A percentile compares a stretch with the other conserved stretches of the same genome.
Conservation (phyloP, 2,329 filamentous ascomycete species). For the Arthrinium puccinioides region DNA sequence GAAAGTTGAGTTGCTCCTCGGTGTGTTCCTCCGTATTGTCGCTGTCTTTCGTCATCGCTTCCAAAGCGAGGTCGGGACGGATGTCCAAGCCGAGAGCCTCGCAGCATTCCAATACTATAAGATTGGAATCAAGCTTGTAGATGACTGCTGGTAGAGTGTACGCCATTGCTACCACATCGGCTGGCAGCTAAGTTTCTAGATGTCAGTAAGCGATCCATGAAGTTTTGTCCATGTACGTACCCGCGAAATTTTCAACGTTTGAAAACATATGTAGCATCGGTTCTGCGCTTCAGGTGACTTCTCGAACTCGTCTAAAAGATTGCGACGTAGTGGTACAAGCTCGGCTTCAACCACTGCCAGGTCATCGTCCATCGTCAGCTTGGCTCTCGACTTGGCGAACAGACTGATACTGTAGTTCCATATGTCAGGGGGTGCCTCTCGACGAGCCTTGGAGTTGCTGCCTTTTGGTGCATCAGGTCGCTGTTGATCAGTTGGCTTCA, state of each 20-base stretch:
- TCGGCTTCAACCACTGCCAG: conserved; percentile 79
- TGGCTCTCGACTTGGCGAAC: conserved; percentile 51
- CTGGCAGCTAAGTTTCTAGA: conserved; percentile 47
- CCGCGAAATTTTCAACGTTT: conserved; percentile 69
- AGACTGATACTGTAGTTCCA: conserved; percentile 79
- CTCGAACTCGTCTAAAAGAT: conserved; percentile 67
- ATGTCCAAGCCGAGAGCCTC: conserved; percentile 57
- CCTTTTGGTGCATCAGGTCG: conserved; percentile 45
- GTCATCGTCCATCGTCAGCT: conserved; percentile 49
- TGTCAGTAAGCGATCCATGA: conserved; percentile 10
- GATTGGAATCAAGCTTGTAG: conserved; percentile 70
- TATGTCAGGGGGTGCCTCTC: conserved; percentile 48
- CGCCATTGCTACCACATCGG: conserved; percentile 62
- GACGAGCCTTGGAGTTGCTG: conserved; percentile 33
- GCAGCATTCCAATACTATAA: conserved; percentile 75
- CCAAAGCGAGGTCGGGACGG: conserved; percentile 64
- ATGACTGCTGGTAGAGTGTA: conserved; percentile 79
- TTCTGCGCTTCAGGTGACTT: conserved; percentile 38
- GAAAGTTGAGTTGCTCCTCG: conserved; percentile 62
- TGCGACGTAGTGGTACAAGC: conserved; percentile 68
- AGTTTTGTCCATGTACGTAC: conserved; percentile 39
- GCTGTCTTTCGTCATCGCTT: conserved; percentile 88
- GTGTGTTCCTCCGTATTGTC: conserved; percentile 72
- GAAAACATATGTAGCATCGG: conserved; percentile 64
- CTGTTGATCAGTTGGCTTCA: conserved; percentile 59